These are phyloP conservation scores for Vanrija pseudolonga DNA, from an alignment of 1,284 basidiomycete genomes.

Conservation along the genomic window DNA sequence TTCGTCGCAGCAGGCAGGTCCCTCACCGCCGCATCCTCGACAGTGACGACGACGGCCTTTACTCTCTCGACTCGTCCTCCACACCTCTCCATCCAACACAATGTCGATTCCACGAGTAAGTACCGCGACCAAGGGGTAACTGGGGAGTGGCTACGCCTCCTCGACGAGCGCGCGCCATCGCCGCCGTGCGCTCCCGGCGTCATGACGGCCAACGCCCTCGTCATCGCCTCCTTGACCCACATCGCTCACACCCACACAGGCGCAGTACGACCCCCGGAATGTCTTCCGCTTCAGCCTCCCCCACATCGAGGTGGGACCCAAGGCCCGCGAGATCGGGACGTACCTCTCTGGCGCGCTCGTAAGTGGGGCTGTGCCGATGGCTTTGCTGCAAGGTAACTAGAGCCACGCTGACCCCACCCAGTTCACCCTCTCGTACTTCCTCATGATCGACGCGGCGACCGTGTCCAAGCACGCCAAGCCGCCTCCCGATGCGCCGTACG, in stretches of 20 bases:
- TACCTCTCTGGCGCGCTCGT: conserved; percentile 88
- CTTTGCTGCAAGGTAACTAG: not conserved
- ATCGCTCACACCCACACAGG: conserved; percentile 18
- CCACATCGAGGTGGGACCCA: conserved; percentile 46
- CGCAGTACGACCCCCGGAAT: conserved; percentile 81
- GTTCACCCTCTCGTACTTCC: conserved; percentile 93
- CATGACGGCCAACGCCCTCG: not conserved
- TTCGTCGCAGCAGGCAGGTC: not conserved
- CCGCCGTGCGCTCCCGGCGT: not conserved
- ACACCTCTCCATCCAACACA: not conserved
- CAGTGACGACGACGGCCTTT: not conserved
- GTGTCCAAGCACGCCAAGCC: conserved; percentile 76
- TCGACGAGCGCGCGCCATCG: no score
- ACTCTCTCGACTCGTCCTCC: not conserved
- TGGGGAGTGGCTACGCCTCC: not conserved
- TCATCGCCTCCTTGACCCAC: not conserved
- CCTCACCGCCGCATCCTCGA: no score
- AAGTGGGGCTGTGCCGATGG: conserved; percentile 42
- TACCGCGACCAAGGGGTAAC: not conserved
- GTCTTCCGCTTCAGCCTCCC: conserved; percentile 61
- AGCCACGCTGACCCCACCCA: conserved; percentile 34
- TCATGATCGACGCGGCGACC: conserved; percentile 90
- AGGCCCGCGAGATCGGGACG: conserved; percentile 70
- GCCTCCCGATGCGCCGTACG: conserved; percentile 64
- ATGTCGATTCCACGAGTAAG: conserved; percentile 32